These are phyloP conservation scores for Neofusicoccum cordaticola DNA, from an alignment of 2,329 filamentous ascomycete genomes.

Conservation along the genomic window DNA sequence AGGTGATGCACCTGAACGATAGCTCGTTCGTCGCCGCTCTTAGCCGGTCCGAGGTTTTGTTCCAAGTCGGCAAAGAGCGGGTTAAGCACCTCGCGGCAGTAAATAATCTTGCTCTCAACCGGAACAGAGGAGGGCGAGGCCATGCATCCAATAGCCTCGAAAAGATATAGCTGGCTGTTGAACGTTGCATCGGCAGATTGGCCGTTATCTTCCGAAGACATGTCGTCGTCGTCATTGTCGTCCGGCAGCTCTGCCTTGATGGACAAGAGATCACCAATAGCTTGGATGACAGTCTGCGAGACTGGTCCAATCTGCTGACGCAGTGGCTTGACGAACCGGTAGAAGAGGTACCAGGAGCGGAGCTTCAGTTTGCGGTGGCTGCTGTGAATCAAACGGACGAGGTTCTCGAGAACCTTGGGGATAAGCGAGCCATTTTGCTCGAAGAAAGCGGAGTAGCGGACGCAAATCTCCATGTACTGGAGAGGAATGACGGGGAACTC, in stretches of 20 bases:
- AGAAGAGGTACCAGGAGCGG: constrained; percentile 95
- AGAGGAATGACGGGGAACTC: constrained; percentile 88
- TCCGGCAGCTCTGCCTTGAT: constrained; percentile 87
- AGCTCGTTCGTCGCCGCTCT: constrained; percentile 76
- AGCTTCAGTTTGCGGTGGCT: constrained; percentile 81
- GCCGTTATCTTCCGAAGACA: constrained; percentile 91
- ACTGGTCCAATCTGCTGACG: constrained; percentile 81
- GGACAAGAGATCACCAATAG: constrained; percentile 79
- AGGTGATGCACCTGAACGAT: constrained; percentile 91
- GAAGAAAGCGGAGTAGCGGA: constrained; percentile 90
- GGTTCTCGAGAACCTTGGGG: constrained; percentile 82
- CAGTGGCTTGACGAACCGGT: constrained; percentile 85
- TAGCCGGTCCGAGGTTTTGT: constrained; percentile 70
- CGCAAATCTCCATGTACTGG: constrained; percentile 98
- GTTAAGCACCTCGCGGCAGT: constrained; percentile 81
- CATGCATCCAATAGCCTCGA: constrained; percentile 91
- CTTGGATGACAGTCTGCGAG: constrained; percentile 86
- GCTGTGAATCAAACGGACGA: constrained; percentile 87
- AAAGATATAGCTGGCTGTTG: constrained; percentile 86
- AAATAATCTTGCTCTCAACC: constrained; percentile 79
- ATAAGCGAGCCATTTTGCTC: constrained; percentile 80
- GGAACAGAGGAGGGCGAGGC: constrained; percentile 77
- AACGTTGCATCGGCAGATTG: constrained; percentile 89
- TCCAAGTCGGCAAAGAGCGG: constrained; percentile 91
- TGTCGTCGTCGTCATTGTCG: constrained; percentile 79